These are phyloP conservation scores for Pseudognaphalium luteoalbum DNA, from an alignment of 129 eudicot genomes.

Conservation along the genomic window DNA sequence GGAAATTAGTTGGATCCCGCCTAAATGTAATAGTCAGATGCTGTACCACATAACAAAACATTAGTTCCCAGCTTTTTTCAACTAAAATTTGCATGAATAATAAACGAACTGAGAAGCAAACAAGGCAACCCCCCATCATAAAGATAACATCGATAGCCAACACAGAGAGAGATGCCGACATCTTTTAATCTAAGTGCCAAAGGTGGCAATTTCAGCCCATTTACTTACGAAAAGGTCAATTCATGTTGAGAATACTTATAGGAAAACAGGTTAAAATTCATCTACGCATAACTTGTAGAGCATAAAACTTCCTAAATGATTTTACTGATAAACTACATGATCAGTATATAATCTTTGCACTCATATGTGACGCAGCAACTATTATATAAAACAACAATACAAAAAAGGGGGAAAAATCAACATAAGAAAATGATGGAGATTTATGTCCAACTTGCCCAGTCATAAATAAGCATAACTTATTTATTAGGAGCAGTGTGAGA, in stretches of 20 bases:
- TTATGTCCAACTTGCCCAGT: background rate
- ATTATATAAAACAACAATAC: background rate
- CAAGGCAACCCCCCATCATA: background rate
- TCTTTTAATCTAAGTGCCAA: background rate
- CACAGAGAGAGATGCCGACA: background rate
- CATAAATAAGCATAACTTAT: background rate
- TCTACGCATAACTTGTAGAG: background rate
- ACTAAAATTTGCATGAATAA: background rate
- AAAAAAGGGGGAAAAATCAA: background rate
- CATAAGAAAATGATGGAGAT: background rate
- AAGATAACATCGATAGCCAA: background rate
- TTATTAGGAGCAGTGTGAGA: background rate
- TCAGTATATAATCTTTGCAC: background rate
- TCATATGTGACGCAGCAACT: background rate
- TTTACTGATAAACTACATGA: background rate
- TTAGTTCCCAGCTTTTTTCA: background rate
- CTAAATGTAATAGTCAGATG: constrained; percentile 29
- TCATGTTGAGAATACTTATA: background rate
- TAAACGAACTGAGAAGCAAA: background rate
- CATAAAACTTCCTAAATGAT: background rate
- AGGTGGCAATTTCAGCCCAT: background rate
- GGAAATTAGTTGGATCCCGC: constrained; percentile 77
- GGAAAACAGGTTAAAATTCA: background rate
- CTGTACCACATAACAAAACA: background rate
- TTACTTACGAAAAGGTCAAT: background rate